These are phyloP conservation scores for Balansia obtecta DNA, from an alignment of 2,329 filamentous ascomycete species.

Conservation along the genomic window DNA sequence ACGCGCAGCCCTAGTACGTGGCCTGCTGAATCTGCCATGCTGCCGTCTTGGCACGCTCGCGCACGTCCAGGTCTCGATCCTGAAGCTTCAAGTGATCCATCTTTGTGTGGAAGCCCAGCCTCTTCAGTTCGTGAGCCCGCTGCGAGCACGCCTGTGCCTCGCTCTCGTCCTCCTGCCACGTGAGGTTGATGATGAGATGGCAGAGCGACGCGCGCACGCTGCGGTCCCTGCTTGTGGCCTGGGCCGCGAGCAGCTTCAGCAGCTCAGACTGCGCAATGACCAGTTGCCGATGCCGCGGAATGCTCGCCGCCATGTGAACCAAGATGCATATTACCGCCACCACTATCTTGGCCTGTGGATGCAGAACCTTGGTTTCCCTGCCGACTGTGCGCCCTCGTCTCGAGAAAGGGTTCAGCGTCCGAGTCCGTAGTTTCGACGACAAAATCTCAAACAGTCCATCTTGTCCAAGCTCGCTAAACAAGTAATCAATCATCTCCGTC, in stretches of 20 bases:
- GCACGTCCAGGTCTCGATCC: conserved; percentile 69
- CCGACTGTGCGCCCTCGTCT: conserved; percentile 24
- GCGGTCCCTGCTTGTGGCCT: conserved; percentile 60
- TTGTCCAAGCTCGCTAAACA: conserved; percentile 65
- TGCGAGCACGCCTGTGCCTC: conserved; percentile 54
- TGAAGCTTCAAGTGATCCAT: conserved; percentile 47
- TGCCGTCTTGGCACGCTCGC: conserved; percentile 73
- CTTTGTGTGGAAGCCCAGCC: conserved; percentile 57
- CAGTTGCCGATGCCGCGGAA: conserved; percentile 63
- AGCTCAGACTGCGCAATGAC: conserved; percentile 67
- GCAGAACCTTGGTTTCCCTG: conserved; percentile 36
- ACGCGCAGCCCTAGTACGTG: conserved; percentile 9
- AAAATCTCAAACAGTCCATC: conserved; percentile 72
- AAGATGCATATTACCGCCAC: conserved; percentile 69
- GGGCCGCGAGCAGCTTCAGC: conserved; percentile 57
- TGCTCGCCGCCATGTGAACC: conserved; percentile 76
- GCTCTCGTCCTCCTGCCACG: conserved; percentile 62
- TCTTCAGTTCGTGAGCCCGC: conserved; percentile 56
- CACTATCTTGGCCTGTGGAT: conserved; percentile 57
- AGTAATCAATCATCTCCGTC: conserved; percentile 69
- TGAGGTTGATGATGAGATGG: conserved; percentile 76
- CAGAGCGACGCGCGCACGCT: conserved; percentile 69
- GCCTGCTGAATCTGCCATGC: conserved; percentile 54
- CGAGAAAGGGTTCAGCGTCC: conserved; percentile 39
- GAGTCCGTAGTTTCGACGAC: conserved; percentile 60